Conservation (phyloP, 2,329 filamentous ascomycete species). For the Aspergillus spinulosporus region DNA sequence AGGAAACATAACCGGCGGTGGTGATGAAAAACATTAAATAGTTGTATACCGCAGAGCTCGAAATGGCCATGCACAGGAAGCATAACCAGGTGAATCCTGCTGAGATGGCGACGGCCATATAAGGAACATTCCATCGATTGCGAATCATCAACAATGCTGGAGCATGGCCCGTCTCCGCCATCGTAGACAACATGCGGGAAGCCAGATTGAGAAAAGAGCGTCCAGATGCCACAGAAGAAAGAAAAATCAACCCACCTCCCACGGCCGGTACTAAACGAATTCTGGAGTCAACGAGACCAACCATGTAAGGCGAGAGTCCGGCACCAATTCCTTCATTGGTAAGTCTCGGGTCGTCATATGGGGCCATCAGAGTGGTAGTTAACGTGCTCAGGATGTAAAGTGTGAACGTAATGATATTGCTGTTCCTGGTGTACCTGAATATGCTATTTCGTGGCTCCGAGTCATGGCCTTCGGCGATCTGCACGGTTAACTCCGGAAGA, state of each 20-base stretch:
- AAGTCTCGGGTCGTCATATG: constrained; percentile 54
- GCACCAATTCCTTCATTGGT: constrained; percentile 56
- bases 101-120: constrained; percentile 57
- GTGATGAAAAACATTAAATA: constrained; percentile 71
- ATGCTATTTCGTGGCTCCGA: constrained; percentile 51
- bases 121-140: constrained; percentile 62
- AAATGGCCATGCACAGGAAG: constrained; percentile 65
- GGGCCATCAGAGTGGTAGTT: constrained; percentile 61
- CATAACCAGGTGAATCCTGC: constrained; percentile 62
- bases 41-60: constrained; percentile 62
- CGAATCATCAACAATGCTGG: constrained; percentile 60
- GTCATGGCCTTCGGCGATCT: constrained; percentile 56
- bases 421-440: constrained; percentile 54
- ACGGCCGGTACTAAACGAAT: constrained; percentile 64
- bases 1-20: constrained; percentile 68
- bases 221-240: constrained; percentile 74
- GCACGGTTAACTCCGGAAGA: constrained; percentile 55
- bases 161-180: constrained; percentile 64
- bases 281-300: constrained; percentile 53
- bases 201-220: constrained; percentile 75
- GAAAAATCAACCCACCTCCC: constrained; percentile 73
- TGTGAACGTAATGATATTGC: constrained; percentile 58
- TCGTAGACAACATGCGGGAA: constrained; percentile 64
- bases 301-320: constrained; percentile 49
- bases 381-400: constrained; percentile 60